phyloP scores from a whole-genome alignment of 768 basidiomycete species.

The Chalciporus pseudorubinellus region DNA sequence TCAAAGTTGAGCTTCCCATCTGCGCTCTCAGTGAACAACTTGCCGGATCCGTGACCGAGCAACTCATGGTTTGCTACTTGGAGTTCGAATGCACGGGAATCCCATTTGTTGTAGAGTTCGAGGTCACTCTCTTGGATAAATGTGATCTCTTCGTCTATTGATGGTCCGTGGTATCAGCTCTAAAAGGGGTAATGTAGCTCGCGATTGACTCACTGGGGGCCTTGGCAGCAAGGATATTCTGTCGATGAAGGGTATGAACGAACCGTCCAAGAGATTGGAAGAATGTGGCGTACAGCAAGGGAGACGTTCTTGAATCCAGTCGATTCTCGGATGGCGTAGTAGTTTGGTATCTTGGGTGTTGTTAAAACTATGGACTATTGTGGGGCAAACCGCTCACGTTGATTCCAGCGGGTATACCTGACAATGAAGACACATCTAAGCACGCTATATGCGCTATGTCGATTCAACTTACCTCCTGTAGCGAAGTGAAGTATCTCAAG shows the following conservation, averaged over 20 bases:
- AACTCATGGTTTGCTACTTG: slow-evolving; percentile 92
- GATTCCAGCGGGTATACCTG: slow-evolving; percentile 84
- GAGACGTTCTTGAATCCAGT: slow-evolving; percentile 90
- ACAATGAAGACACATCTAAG: not conserved
- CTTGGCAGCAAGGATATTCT: slow-evolving; percentile 88
- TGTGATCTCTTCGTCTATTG: slow-evolving; percentile 68
- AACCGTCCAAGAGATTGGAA: not conserved
- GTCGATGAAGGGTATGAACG: not conserved
- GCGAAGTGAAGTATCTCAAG: slow-evolving; percentile 81
- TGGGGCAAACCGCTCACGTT: slow-evolving; percentile 48
- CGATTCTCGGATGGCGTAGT: slow-evolving; percentile 79
- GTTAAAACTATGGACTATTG: not conserved
- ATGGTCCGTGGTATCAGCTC: not conserved
- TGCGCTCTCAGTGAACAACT: slow-evolving; percentile 72
- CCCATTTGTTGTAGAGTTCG: slow-evolving; percentile 74
- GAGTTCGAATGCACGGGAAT: slow-evolving; percentile 74
- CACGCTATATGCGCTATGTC: not conserved
- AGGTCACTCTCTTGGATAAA: slow-evolving; percentile 82
- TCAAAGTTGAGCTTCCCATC: slow-evolving; percentile 85
- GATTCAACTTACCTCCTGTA: slow-evolving; percentile 59
- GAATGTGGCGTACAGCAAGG: slow-evolving; percentile 53
- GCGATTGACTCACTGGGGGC: slow-evolving; percentile 58
- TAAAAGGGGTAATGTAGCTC: not conserved
- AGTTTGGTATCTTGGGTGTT: slow-evolving; percentile 69
- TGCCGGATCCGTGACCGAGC: slow-evolving; percentile 83